Conservation (phyloP, 2,329 filamentous ascomycete genomes). For the Ramularia collo-cygni region DNA sequence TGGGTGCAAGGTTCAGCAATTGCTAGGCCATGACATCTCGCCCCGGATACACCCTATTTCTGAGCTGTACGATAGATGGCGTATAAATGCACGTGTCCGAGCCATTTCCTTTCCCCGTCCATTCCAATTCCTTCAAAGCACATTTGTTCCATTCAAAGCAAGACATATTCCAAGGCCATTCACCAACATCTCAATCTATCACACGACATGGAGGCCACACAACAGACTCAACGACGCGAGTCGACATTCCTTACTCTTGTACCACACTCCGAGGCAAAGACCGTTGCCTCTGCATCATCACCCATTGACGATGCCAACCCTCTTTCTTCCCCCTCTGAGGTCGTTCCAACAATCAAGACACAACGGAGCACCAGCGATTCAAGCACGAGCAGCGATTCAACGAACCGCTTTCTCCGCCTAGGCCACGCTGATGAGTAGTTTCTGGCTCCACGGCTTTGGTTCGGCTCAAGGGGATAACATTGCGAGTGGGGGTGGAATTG, state of each 20-base stretch:
- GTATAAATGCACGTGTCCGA: conserved; percentile 5
- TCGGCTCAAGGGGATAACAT: too few species aligned
- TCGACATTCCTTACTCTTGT: conserved; percentile 18
- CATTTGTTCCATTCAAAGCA: not conserved
- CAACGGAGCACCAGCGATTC: conserved; percentile 16
- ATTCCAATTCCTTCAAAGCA: not conserved
- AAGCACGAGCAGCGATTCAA: conserved; percentile 7
- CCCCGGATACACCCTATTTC: not conserved
- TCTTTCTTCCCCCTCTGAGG: not conserved
- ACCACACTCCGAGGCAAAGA: conserved; percentile 13
- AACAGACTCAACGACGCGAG: conserved; percentile 8
- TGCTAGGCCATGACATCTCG: conserved; percentile 1
- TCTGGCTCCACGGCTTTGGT: too few species aligned
- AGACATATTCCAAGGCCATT: not conserved
- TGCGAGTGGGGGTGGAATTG: too few species aligned
- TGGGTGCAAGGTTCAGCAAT: conserved; percentile 1
- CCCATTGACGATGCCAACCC: conserved; percentile 3
- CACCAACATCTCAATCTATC: not conserved
- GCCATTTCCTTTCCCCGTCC: not conserved
- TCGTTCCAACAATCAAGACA: conserved; percentile 11
- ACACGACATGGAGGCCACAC: conserved; percentile 9
- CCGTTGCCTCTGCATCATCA: conserved; percentile 9
- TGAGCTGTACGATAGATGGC: conserved; percentile 1
- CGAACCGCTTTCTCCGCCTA: conserved; percentile 11
- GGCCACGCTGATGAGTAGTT: conserved; percentile 11